Evolutionary conservation across 805 yeast genomes (phyloP).

Genomic region (Kodamaea jinghongensis): DNA sequence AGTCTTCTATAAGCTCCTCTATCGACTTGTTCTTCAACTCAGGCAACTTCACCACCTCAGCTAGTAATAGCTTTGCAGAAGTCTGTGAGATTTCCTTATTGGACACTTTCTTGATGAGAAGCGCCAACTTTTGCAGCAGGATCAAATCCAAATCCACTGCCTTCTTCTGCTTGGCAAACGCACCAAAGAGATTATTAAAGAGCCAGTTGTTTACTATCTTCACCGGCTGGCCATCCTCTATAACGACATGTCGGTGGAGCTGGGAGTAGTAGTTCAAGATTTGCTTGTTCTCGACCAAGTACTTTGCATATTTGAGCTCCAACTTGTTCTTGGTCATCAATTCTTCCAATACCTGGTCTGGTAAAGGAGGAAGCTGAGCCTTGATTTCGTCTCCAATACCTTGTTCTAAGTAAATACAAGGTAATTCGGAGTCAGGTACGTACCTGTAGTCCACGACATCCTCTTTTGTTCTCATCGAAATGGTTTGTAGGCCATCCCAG

Average conservation of each 20-base stretch:
- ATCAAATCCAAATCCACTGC: slow-evolving; percentile 27
- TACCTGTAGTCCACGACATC: slow-evolving; percentile 83
- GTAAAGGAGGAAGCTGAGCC: slow-evolving; percentile 51
- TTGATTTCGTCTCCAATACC: slow-evolving; percentile 42
- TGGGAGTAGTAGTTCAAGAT: slow-evolving; percentile 53
- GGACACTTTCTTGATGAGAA: slow-evolving; percentile 52
- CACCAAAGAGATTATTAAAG: slow-evolving; percentile 76
- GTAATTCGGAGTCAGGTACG: slow-evolving; percentile 92
- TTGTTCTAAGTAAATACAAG: slow-evolving; percentile 48
- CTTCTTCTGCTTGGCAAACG: slow-evolving; percentile 50
- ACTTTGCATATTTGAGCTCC: slow-evolving; percentile 71
- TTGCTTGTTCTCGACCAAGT: slow-evolving; percentile 51
- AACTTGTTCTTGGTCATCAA: slow-evolving; percentile 48
- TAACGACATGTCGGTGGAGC: slow-evolving; percentile 30
- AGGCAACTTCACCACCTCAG: slow-evolving; percentile 55
- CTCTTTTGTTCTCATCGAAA: slow-evolving; percentile 72
- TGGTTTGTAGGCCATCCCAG: slow-evolving; percentile 80
- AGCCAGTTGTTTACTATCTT: slow-evolving; percentile 71
- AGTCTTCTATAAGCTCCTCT: slow-evolving; percentile 49
- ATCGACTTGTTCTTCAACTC: slow-evolving; percentile 32
- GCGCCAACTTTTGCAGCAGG: slow-evolving; percentile 47
- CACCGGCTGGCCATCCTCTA: slow-evolving; percentile 18
- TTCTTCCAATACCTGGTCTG: slow-evolving; percentile 53
- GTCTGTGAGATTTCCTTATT: slow-evolving; percentile 53
- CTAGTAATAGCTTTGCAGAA: slow-evolving; percentile 63